Evolutionary conservation across 805 yeast species (phyloP), one percentile per base, ranked within the genome.

Genomic region (Candida coquimbonensis): DNA sequence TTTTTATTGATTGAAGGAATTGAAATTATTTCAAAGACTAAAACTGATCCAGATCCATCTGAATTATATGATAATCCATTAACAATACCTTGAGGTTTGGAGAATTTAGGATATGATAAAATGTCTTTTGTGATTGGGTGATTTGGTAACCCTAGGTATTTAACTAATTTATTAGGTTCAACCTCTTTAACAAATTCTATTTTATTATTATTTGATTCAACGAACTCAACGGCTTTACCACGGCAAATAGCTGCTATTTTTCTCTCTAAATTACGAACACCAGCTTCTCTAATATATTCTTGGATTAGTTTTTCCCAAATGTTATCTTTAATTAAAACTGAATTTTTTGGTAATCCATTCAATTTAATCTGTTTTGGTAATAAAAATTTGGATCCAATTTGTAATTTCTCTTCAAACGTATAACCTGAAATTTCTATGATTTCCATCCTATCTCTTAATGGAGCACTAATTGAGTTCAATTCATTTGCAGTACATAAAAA

Each of bases 401-500:
- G 75, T 40, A 77, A 67, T 61, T 88, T 88, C 61, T 87, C 96
- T 49, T 76, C 73, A 54, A 81, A 80, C 36, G 87, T 87, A 64
- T 88, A 88, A 0, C 96, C 96, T 3, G 81, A 74, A 16, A 88
- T 69, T 44, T 81, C 81, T 49, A 88, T 83, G 55, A 81, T 78
- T 62, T 88, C 96, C 79, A 87, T 81, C 50, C 96, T 74, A 62
- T 88, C 96, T 46, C 83, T 72, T 45, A 88, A 70, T 7, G 96
- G 95, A 14, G 81, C 77, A 26, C 90, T 79, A 51, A 88, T 74
- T 21, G 80, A 76, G 52, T 78, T 74, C 26, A 83, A 73, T 47
- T 85, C 83, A 62, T 88, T 88, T 11, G 96, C 91, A 1, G 96
- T 88, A 55, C 96, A 90, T 43, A 88, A 75, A 57, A 88, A 88